Percentiles rank a stretch among this genome's conserved stretches.
phyloP scores from a whole-genome alignment of 768 basidiomycete genomes.

The Amanita phalloides region DNA sequence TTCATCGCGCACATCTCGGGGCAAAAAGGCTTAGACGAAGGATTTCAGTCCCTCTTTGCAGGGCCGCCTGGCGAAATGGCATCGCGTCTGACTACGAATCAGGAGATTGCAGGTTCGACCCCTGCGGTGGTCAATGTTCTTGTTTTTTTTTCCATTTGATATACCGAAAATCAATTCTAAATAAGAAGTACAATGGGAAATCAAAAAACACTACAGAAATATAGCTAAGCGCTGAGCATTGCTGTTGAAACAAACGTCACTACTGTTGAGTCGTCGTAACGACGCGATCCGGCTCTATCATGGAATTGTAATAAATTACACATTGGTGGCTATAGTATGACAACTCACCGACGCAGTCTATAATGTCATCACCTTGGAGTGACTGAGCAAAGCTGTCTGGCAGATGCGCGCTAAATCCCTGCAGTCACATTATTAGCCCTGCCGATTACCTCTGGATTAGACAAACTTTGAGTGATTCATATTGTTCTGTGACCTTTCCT shows the following conservation, averaged over 20 bases:
- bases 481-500: background rate
- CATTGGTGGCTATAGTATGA: background rate
- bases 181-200: too few relatives aligned
- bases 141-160: background rate
- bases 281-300: background rate
- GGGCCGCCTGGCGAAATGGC: conserved; percentile 89
- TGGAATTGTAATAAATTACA: too few relatives aligned
- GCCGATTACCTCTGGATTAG: too few relatives aligned
- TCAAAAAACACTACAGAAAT: too few relatives aligned
- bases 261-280: background rate
- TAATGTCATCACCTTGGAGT: background rate
- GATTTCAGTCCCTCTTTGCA: background rate
- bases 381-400: background rate
- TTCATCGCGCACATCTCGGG: too few relatives aligned
- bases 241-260: too few relatives aligned
- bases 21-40: too few relatives aligned
- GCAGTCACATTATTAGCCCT: background rate
- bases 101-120: conserved; percentile 92
- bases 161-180: too few relatives aligned
- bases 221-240: too few relatives aligned
- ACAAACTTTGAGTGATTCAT: background rate
- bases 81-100: conserved; percentile 91
- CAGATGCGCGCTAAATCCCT: background rate
- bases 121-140: conserved; percentile 60
- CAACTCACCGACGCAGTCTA: background rate